Conservation (phyloP, 1,139 yeast genomes). For the Lodderomyces margitis region DNA sequence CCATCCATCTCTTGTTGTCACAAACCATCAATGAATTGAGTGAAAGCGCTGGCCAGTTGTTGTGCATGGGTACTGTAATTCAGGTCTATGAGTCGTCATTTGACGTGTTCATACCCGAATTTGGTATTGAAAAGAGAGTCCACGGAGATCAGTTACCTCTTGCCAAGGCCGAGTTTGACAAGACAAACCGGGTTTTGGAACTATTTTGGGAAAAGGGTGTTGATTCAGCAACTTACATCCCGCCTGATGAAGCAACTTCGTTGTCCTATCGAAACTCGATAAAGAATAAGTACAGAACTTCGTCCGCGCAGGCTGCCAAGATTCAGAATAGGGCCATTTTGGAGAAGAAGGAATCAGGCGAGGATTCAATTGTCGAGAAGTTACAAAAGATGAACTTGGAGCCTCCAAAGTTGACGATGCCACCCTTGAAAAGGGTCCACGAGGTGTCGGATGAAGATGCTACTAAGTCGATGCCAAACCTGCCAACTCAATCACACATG, state of each 20-base stretch:
- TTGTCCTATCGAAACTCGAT: slow-evolving; percentile 75
- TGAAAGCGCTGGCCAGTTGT: slow-evolving; percentile 71
- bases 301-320: slow-evolving; percentile 69
- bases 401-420: slow-evolving; percentile 51
- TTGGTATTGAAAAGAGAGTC: slow-evolving; percentile 95
- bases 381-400: slow-evolving; percentile 49
- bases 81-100: slow-evolving; percentile 96
- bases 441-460: slow-evolving; percentile 10
- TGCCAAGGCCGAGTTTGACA: slow-evolving; percentile 88
- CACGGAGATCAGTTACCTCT: slow-evolving; percentile 97
- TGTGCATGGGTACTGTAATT: slow-evolving; percentile 82
- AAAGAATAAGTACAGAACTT: slow-evolving; percentile 73
- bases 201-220: slow-evolving; percentile 89
- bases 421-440: slow-evolving; percentile 21
- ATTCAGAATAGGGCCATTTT: slow-evolving; percentile 40
- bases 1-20: slow-evolving; percentile 80
- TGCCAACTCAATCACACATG: slow-evolving; percentile 26
- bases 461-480: slow-evolving; percentile 28
- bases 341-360: slow-evolving; percentile 29
- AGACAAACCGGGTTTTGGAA: slow-evolving; percentile 64
- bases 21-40: slow-evolving; percentile 83
- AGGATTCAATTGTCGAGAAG: slow-evolving; percentile 46
- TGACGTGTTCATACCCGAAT: slow-evolving; percentile 90
- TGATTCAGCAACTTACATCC: slow-evolving; percentile 87
- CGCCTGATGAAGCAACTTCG: slow-evolving; percentile 80